Percentiles rank a stretch among this genome's conserved stretches.
These are phyloP conservation scores for Lagenaria siceraria DNA, from an alignment of 306 rosid genomes.

Conservation along the genomic window DNA sequence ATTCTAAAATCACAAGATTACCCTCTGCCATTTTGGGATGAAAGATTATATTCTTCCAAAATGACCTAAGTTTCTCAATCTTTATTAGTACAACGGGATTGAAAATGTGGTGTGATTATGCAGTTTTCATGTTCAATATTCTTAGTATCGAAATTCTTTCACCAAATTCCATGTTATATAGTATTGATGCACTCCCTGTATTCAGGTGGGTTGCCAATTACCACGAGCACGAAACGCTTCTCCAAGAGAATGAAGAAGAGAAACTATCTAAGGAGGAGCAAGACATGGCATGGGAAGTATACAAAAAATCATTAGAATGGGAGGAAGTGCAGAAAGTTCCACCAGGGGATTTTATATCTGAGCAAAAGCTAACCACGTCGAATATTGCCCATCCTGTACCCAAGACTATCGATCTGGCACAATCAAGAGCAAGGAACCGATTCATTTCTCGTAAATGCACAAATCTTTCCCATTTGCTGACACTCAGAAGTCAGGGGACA, in stretches of 20 bases:
- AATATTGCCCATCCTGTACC: conserved; percentile 15
- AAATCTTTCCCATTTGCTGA: conserved; percentile 67
- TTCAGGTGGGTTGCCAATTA: conserved; percentile 79
- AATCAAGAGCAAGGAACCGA: conserved; percentile 27
- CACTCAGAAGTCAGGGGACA: conserved; percentile 83
- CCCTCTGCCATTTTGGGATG: background rate
- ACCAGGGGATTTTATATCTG: conserved; percentile 28
- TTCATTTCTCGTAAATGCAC: conserved; percentile 57
- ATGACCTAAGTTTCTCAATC: background rate
- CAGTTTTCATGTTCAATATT: background rate
- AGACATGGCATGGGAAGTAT: conserved; percentile 96
- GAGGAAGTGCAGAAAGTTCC: conserved; percentile 80
- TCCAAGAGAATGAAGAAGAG: conserved; percentile 95
- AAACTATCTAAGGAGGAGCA: conserved; percentile 92
- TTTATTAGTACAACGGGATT: background rate
- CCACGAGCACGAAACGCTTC: conserved; percentile 76
- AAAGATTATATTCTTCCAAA: background rate
- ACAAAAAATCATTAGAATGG: conserved; percentile 65
- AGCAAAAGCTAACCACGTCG: conserved; percentile 24
- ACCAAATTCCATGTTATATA: background rate
- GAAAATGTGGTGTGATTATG: background rate
- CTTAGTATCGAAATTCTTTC: background rate
- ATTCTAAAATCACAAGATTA: background rate
- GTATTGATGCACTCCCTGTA: background rate
- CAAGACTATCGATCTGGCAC: conserved; percentile 13